phyloP scores from a whole-genome alignment of 495 filamentous ascomycete species.

The Penicillium salamii region DNA sequence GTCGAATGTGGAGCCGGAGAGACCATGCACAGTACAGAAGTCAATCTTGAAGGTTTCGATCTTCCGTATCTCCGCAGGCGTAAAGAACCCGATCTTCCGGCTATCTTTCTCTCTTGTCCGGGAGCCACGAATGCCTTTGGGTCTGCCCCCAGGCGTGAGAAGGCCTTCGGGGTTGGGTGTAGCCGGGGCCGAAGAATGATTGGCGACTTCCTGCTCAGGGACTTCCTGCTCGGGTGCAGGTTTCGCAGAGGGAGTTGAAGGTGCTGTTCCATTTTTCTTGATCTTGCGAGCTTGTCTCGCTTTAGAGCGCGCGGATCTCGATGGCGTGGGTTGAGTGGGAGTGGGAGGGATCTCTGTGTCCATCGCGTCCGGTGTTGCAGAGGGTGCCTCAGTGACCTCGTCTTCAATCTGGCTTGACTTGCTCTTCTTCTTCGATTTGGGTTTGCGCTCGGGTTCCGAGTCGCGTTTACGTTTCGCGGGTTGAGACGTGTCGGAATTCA shows the following conservation, averaged over 20 bases:
- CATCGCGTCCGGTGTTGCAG: background rate
- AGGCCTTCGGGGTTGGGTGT: slow-evolving; percentile 1
- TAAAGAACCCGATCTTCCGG: slow-evolving; percentile 55
- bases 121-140: slow-evolving; percentile 8
- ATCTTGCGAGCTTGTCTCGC: background rate
- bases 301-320: background rate
- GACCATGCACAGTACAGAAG: slow-evolving; percentile 33
- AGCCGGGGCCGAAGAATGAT: background rate
- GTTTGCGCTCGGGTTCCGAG: slow-evolving; percentile 11
- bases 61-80: slow-evolving; percentile 67
- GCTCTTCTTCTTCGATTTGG: slow-evolving; percentile 15
- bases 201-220: too few relatives aligned
- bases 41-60: slow-evolving; percentile 36
- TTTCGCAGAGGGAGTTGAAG: background rate
- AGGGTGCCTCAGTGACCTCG: background rate
- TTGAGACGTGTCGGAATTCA: slow-evolving; percentile 1
- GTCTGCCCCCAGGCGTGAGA: background rate
- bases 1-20: slow-evolving; percentile 27
- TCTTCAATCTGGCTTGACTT: background rate
- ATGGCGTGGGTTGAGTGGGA: background rate
- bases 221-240: too few relatives aligned
- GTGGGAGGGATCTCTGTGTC: background rate
- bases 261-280: background rate
- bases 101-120: slow-evolving; percentile 15
- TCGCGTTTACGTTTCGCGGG: slow-evolving; percentile 23